Base-by-base conservation (phyloP, 2,329 filamentous ascomycete genomes). In the Alternaria ventricosa region DNA sequence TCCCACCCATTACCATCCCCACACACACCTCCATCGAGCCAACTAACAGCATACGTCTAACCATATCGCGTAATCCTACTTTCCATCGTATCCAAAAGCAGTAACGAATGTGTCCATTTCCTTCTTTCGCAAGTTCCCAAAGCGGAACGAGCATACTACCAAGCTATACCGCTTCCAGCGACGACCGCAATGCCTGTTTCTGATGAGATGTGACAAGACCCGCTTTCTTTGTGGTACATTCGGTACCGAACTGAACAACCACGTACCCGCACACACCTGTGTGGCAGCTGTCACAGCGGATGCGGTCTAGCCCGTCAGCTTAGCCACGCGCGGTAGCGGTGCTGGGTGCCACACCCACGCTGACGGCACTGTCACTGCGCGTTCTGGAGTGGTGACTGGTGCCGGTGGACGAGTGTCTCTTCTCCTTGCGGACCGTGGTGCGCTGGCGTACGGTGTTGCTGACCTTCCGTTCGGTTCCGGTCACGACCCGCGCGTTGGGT, bases 341-440 rank as follows among this genome's bases (percentile, higher is more conserved):
- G 18, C 46, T 55, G n/a, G 45, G 28, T 9, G 47, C 51, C 77
- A 70, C 7, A 72, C 74, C 53, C 78, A 65, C 50, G 79, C 55
- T 43, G 27, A 64, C 53, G 62, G 65, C 41, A 79, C 66, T 27
- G 75, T 71, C 30, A 72, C 77, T 57, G 71, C 73, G 45, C 61
- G 28, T 28, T 49, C 55, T 45, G 54, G 12, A 45, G 22, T 33
- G 41, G 23, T 54, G 49, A 33, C 20, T 59, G 8, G 36, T 20
- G 22, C 22, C 51, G 6, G 25, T 23, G 18, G 23, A 28, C 13
- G 18, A 46, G 18, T 43, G 44, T 12, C 23, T 51, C 30, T 59
- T 33, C 33, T 22, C 20, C 25, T 51, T 54, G 43, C 45, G 47
- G 15, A 18, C 15, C n/a, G 25, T 36, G 30, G 28, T 54, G 23